phyloP scores from a whole-genome alignment of 2,329 filamentous ascomycete genomes.

The Trichophyton schoenleinii region DNA sequence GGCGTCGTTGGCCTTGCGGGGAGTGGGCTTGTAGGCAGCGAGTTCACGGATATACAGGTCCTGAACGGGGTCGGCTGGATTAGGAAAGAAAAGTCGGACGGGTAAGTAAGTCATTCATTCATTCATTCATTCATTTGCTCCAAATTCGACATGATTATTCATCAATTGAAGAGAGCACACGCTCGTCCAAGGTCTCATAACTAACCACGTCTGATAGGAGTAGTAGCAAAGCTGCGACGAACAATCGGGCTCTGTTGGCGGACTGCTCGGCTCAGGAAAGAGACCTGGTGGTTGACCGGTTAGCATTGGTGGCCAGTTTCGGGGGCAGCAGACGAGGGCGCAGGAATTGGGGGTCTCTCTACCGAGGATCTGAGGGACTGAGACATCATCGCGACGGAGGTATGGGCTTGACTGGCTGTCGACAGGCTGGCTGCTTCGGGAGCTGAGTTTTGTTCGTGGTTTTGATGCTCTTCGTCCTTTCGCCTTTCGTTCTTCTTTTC shows the following conservation, averaged over 20 bases:
- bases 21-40: constrained; percentile 80
- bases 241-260: constrained; percentile 44
- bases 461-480: neutral
- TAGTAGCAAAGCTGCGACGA: constrained; percentile 52
- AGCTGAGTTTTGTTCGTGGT: neutral
- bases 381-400: constrained; percentile 12
- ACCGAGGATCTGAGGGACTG: constrained; percentile 15
- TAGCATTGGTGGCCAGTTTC: constrained; percentile 14
- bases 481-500: neutral
- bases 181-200: neutral
- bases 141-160: neutral
- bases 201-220: constrained; percentile 49
- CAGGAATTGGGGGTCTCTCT: neutral
- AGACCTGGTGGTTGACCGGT: constrained; percentile 37
- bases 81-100: constrained; percentile 3
- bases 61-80: constrained; percentile 83
- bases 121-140: neutral
- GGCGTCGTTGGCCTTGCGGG: constrained; percentile 73
- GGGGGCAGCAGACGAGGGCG: constrained; percentile 8
- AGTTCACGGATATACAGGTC: constrained; percentile 95
- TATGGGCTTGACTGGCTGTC: neutral
- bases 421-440: neutral
- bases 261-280: constrained; percentile 48
- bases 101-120: neutral
- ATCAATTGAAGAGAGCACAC: constrained; percentile 6